Conservation (phyloP, 768 basidiomycete species). For the Pleurotus eryngii region DNA sequence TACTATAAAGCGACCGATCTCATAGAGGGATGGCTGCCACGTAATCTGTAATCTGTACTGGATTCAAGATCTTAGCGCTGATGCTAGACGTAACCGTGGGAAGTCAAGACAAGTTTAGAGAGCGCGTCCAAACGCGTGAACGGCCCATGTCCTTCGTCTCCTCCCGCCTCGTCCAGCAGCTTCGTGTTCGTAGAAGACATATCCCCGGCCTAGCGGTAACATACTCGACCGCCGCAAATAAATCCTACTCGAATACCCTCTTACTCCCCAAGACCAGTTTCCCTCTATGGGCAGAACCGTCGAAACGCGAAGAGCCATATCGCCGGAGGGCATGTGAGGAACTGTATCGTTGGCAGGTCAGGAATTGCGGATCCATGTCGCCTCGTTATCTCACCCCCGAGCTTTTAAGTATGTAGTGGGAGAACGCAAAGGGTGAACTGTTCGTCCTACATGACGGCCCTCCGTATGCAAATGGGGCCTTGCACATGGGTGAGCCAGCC, state of each 20-base stretch:
- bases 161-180: not conserved
- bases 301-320: conserved; percentile 57
- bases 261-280: conserved; percentile 81
- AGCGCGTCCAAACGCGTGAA: not conserved
- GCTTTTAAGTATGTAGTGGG: conserved; percentile 41
- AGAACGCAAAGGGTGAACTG: conserved; percentile 59
- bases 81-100: too few relatives aligned
- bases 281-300: conserved; percentile 65
- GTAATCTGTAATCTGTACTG: too few relatives aligned
- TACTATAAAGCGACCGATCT: too few relatives aligned
- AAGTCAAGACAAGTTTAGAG: too few relatives aligned
- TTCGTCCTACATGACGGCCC: conserved; percentile 96
- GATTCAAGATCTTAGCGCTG: too few relatives aligned
- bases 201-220: not conserved
- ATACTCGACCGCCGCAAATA: conserved; percentile 20
- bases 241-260: conserved; percentile 55
- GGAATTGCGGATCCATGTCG: conserved; percentile 14
- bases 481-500: conserved; percentile 78
- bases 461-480: conserved; percentile 93
- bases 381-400: not conserved
- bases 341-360: conserved; percentile 78
- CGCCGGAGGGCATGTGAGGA: conserved; percentile 63
- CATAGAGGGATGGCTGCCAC: too few relatives aligned
- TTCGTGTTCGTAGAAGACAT: not conserved
- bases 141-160: not conserved